A percentile compares a stretch with the other conserved stretches of the same genome.
phyloP scores from a whole-genome alignment of 176 grass and related monocot species.

The Chrysopogon serrulatus region DNA sequence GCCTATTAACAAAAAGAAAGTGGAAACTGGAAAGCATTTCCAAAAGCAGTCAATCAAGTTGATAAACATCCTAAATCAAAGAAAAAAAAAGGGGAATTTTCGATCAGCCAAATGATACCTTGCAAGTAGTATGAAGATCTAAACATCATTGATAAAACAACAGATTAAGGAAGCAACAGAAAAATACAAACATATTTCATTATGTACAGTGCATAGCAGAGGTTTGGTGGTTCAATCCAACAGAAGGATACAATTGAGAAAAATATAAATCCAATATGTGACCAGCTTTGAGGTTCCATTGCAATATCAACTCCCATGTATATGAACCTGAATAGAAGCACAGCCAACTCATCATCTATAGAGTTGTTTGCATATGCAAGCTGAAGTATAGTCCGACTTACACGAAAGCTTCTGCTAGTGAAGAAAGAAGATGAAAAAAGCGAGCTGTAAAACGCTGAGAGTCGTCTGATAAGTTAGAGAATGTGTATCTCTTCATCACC shows the following conservation, averaged over 20 bases:
- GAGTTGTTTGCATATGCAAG: slow-evolving; percentile 3
- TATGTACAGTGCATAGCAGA: background rate
- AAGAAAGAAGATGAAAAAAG: slow-evolving; percentile 93
- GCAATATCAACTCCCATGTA: slow-evolving; percentile 99
- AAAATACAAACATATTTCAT: slow-evolving; percentile 16
- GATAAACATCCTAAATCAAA: background rate
- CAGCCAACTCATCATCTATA: slow-evolving; percentile 4
- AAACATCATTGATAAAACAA: slow-evolving; percentile 3
- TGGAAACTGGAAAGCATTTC: background rate
- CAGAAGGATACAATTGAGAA: slow-evolving; percentile 96
- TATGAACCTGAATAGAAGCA: slow-evolving; percentile 73
- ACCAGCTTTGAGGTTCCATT: slow-evolving; percentile 87
- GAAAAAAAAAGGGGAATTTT: background rate
- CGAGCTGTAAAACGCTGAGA: slow-evolving; percentile 71
- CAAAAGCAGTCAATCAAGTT: slow-evolving; percentile 15
- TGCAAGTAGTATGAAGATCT: slow-evolving; percentile 89
- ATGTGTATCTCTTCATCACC: slow-evolving; percentile 93
- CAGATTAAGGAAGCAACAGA: slow-evolving; percentile 47
- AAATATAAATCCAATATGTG: slow-evolving; percentile 92
- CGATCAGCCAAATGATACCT: slow-evolving; percentile 43
- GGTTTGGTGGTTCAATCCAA: slow-evolving; percentile 4
- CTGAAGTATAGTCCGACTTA: slow-evolving; percentile 35
- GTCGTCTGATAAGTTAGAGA: slow-evolving; percentile 76
- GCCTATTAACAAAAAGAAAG: background rate
- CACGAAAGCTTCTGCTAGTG: slow-evolving; percentile 91